Evolutionary conservation across 352 stramenopile species (phyloP).

Genomic region (Saprolegnia parasitica): DNA sequence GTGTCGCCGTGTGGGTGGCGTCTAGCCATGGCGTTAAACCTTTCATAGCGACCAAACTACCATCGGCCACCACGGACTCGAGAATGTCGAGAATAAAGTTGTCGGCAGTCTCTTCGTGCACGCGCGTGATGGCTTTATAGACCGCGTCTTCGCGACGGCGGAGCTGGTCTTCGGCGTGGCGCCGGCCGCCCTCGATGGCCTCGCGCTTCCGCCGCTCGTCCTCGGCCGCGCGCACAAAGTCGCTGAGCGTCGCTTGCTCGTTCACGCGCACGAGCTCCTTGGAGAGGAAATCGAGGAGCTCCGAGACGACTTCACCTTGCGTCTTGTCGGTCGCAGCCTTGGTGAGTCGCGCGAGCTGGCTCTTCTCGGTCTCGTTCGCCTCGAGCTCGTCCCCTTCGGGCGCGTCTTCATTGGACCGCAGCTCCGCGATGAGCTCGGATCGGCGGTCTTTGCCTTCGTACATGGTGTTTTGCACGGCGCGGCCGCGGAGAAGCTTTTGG

Average conservation of each 20-base stretch:
- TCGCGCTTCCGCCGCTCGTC: slow-evolving; percentile 70
- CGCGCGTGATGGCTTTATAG: slow-evolving; percentile 62
- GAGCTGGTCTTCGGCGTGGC: slow-evolving; percentile 82
- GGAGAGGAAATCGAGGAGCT: slow-evolving; percentile 85
- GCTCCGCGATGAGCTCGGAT: slow-evolving; percentile 83
- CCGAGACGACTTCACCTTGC: slow-evolving; percentile 83
- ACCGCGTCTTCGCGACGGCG: slow-evolving; percentile 81
- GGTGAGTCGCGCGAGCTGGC: slow-evolving; percentile 27
- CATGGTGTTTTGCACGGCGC: slow-evolving; percentile 92
- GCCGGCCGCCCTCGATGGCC: slow-evolving; percentile 77
- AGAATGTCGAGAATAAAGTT: slow-evolving; percentile 71
- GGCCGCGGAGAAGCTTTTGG: slow-evolving; percentile 84
- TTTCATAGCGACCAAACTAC: slow-evolving; percentile 26
- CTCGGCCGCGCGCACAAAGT: slow-evolving; percentile 62
- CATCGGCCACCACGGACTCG: slow-evolving; percentile 46
- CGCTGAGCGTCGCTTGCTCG: slow-evolving; percentile 69
- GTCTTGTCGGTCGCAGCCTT: slow-evolving; percentile 53
- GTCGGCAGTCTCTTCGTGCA: slow-evolving; percentile 72
- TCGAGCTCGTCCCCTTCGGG: slow-evolving; percentile 34
- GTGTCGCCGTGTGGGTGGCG: slow-evolving; percentile 38
- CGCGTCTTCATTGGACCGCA: slow-evolving; percentile 59
- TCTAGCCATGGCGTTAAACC: slow-evolving; percentile 10
- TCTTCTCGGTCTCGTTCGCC: slow-evolving; percentile 34
- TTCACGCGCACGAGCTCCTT: slow-evolving; percentile 82
- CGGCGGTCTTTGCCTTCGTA: slow-evolving; percentile 87